phyloP scores from a whole-genome alignment of 208 protist species.

The Trypanosoma rangeli region DNA sequence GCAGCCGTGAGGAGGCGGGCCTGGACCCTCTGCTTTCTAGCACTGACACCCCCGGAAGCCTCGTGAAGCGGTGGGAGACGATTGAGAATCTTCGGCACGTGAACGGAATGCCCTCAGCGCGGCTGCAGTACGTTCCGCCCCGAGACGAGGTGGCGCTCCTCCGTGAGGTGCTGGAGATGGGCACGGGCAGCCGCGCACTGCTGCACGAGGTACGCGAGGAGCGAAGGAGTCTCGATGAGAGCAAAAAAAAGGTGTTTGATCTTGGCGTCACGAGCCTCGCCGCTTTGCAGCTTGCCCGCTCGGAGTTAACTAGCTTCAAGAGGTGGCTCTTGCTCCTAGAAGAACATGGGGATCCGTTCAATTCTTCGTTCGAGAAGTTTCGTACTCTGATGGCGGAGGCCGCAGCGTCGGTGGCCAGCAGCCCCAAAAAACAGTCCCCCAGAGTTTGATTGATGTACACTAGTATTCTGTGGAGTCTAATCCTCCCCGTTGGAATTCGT shows the following conservation, averaged over 20 bases:
- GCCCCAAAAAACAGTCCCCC: background rate
- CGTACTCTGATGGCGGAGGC: background rate
- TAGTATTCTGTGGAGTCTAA: slow-evolving; percentile 2
- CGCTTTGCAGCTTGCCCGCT: slow-evolving; percentile 32
- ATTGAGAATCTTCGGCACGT: slow-evolving; percentile 35
- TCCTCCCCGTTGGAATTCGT: slow-evolving; percentile 6
- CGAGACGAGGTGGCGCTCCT: slow-evolving; percentile 64
- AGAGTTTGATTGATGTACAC: slow-evolving; percentile 8
- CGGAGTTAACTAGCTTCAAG: slow-evolving; percentile 38
- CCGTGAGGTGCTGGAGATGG: slow-evolving; percentile 73
- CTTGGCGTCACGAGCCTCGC: slow-evolving; percentile 23
- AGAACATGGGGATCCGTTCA: slow-evolving; percentile 43
- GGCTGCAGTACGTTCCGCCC: slow-evolving; percentile 64
- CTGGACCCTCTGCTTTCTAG: background rate
- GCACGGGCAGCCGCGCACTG: slow-evolving; percentile 54
- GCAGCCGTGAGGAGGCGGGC: background rate
- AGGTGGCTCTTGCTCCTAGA: slow-evolving; percentile 35
- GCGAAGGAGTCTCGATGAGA: slow-evolving; percentile 30
- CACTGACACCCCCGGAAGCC: slow-evolving; percentile 10
- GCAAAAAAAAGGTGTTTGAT: slow-evolving; percentile 21
- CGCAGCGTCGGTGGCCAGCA: background rate
- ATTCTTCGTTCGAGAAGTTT: slow-evolving; percentile 33
- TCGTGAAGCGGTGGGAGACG: slow-evolving; percentile 50
- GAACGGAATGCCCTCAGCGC: slow-evolving; percentile 34
- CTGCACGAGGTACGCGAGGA: slow-evolving; percentile 55